A percentile compares a stretch with the other conserved stretches of the same genome.
These are phyloP conservation scores for Bonnemaisonia californica DNA, from an alignment of 31 red algal species.

Conservation along the genomic window DNA sequence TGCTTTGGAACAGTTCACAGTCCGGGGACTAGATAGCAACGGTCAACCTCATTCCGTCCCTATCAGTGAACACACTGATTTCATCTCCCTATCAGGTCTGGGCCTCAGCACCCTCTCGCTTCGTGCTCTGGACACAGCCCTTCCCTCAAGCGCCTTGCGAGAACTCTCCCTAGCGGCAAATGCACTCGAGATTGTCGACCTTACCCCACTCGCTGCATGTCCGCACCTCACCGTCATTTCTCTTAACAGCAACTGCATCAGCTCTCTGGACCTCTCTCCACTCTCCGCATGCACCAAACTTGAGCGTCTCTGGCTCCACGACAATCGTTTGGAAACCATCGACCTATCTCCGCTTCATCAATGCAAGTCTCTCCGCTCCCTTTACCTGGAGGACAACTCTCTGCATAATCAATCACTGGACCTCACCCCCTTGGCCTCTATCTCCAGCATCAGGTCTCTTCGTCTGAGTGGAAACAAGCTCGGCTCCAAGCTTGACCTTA, in stretches of 20 bases:
- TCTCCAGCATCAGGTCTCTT: conserved; percentile 52
- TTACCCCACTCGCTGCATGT: conserved; percentile 52
- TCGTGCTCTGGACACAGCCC: conserved; percentile 9
- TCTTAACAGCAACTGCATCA: conserved; percentile 84
- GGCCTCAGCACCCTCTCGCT: conserved; percentile 50
- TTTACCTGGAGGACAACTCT: conserved; percentile 94
- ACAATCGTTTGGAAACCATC: conserved; percentile 77
- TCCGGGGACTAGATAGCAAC: conserved; percentile 53
- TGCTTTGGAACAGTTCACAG: neutral
- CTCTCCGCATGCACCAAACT: conserved; percentile 71
- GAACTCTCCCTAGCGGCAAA: conserved; percentile 82
- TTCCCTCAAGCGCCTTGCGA: conserved; percentile 23
- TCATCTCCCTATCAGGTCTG: conserved; percentile 65
- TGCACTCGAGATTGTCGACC: conserved; percentile 50
- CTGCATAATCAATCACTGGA: conserved; percentile 73
- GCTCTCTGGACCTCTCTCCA: conserved; percentile 72
- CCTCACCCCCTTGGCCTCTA: conserved; percentile 65
- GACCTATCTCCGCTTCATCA: conserved; percentile 76
- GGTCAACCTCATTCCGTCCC: conserved; percentile 32
- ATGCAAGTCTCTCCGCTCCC: conserved; percentile 81
- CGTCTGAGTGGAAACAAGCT: conserved; percentile 74
- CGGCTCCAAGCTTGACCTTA: conserved; percentile 66
- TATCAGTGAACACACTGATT: conserved; percentile 29
- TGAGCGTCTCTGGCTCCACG: conserved; percentile 86
- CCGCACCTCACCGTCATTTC: conserved; percentile 49